A percentile compares a stretch with the other conserved stretches of the same genome.
Conservation (phyloP, 495 filamentous ascomycete genomes). For the Tuber umbilicatum region DNA sequence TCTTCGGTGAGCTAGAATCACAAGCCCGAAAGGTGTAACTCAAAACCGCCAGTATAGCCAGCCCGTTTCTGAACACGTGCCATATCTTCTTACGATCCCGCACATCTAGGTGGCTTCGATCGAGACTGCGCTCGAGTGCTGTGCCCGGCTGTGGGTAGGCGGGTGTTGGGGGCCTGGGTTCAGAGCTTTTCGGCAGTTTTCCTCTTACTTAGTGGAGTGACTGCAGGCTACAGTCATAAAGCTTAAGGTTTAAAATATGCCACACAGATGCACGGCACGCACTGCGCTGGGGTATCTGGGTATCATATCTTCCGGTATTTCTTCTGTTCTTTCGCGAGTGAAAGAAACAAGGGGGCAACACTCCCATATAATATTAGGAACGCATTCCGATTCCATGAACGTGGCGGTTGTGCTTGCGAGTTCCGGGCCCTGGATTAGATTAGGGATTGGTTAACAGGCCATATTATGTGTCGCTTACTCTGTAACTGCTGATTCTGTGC, state of each 20-base stretch:
- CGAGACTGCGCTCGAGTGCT: neutral
- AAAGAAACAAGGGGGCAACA: neutral
- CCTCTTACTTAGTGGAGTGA: neutral
- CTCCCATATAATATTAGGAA: neutral
- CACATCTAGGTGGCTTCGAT: neutral
- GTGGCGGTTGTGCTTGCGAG: neutral
- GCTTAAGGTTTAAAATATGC: neutral
- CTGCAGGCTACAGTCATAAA: neutral
- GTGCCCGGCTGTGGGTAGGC: neutral
- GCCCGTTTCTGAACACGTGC: neutral
- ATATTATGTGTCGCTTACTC: neutral
- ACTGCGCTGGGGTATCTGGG: neutral
- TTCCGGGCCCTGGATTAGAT: neutral
- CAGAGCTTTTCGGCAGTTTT: neutral
- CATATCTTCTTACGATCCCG: neutral
- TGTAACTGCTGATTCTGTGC: neutral
- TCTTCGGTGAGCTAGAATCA: neutral
- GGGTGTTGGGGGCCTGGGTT: neutral
- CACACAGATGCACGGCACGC: neutral
- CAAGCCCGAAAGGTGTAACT: neutral
- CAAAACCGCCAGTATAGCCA: neutral
- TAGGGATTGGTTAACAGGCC: neutral
- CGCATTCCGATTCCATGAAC: neutral
- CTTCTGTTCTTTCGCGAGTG: neutral
- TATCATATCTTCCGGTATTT: neutral